Evolutionary conservation across 2,329 filamentous ascomycete species (phyloP).

Genomic region (Grosmannia clavigera): DNA sequence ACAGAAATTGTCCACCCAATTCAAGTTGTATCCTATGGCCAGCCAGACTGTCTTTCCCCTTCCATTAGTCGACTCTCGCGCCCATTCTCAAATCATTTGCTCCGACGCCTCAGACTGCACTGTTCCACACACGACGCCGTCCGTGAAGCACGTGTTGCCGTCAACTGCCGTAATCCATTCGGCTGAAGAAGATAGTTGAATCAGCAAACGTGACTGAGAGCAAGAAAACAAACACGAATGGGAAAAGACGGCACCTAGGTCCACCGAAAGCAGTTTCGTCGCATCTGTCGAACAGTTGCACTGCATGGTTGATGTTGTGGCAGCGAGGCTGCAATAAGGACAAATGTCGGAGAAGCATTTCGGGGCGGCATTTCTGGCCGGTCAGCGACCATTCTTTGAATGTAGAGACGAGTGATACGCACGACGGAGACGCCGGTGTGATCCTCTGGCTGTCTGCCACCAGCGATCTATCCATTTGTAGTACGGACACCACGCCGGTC

Average conservation of each 20-base stretch:
- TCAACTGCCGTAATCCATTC: conserved; percentile 3
- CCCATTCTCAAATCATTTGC: no score
- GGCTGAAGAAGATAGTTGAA: background rate
- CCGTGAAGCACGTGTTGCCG: conserved; percentile 6
- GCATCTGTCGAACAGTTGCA: conserved; percentile 6
- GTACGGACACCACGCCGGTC: background rate
- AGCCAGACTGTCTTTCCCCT: background rate
- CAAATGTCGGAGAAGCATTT: conserved; percentile 5
- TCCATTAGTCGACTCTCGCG: background rate
- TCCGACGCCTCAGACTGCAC: background rate
- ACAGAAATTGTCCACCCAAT: background rate
- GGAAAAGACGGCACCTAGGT: background rate
- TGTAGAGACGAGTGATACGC: background rate
- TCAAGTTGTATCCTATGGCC: background rate
- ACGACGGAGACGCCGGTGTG: conserved; percentile 5
- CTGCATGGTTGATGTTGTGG: conserved; percentile 1
- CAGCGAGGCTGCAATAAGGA: conserved; percentile 1
- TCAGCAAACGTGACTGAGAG: no score
- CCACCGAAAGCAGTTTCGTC: background rate
- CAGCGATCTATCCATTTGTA: conserved; percentile 4
- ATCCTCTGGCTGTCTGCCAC: conserved; percentile 2
- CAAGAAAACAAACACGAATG: no score
- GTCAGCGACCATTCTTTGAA: background rate
- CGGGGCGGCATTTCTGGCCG: conserved; percentile 2
- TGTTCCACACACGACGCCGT: conserved; percentile 4